Base-by-base conservation (phyloP, 202 grass and related monocot genomes). In the Schoenoplectus triqueter region DNA sequence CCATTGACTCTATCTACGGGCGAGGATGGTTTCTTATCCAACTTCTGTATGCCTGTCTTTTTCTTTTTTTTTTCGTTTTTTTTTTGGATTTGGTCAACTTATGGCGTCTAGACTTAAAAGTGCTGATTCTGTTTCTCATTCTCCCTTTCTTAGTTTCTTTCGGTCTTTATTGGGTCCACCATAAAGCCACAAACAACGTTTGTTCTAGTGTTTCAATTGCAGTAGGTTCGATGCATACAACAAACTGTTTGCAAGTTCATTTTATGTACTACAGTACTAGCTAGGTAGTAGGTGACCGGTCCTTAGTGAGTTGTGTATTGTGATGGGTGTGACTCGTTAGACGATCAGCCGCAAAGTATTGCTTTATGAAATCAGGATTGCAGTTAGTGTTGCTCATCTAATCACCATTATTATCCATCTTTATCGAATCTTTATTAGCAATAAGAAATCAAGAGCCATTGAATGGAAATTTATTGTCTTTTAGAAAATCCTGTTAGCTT, bases 11-110 rank as follows among this genome's bases (percentile, higher is more conserved):
- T 56, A 55, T 76, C 73, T 56, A 40, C 55, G 73, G 73, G 50
- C 49, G 50, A 76, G 20, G 50, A 76, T 76, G 49, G 72, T 75
- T 75, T 75, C 19, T 31, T 13, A 22, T 51, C 69, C 49, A 44
- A 49, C 44, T 44, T 72, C n/a, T 48, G 10, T 9, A 4, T 49
- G 41, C 22, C 1, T 2, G 17, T 44, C 7, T 70, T 10, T 39
- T 9, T 39, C 8, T 66, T 39, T 48, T 66, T 39, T 48, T 72
- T 19, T 18, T 81, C 48, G 0, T 10, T 80, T 63, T 11, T 40
- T 47, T 64, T 21, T 82, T 82, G 62, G 22, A 82, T 22, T 54
- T 67, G 80, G 80, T 82, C 80, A 55, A 82, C 80, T 82, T 39
- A 14, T 11, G 73, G 49, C 19, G 11, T 75, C 49, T 74, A 48